These are phyloP conservation scores for Botrytis porri DNA, from an alignment of 2,329 filamentous ascomycete genomes.

Conservation along the genomic window DNA sequence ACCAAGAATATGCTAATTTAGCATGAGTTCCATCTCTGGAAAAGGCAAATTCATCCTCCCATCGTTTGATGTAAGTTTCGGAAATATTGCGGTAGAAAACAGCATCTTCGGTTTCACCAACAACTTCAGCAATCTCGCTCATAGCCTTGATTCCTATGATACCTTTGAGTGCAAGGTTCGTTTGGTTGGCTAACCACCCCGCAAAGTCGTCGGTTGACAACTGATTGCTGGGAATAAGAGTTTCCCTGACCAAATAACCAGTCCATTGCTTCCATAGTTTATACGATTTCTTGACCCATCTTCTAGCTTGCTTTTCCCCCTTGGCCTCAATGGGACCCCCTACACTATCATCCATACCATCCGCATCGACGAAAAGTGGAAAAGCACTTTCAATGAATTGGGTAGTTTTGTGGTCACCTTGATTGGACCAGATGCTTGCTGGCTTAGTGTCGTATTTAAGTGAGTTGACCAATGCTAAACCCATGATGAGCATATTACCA, in stretches of 20 bases:
- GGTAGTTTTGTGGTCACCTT: constrained; percentile 35
- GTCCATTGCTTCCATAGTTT: constrained; percentile 68
- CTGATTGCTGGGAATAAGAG: constrained; percentile 63
- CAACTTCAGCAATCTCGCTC: constrained; percentile 60
- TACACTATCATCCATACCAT: constrained; percentile 60
- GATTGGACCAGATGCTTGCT: constrained; percentile 56
- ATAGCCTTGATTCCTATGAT: constrained; percentile 78
- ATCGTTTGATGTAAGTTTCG: constrained; percentile 61
- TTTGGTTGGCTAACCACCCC: constrained; percentile 65
- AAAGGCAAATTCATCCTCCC: constrained; percentile 60
- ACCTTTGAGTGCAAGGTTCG: constrained; percentile 72
- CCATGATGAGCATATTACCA: constrained; percentile 69
- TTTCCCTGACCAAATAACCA: constrained; percentile 61
- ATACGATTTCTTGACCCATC: constrained; percentile 63
- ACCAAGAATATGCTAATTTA: constrained; percentile 71
- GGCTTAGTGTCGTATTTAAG: constrained; percentile 59
- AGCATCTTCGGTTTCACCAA: constrained; percentile 55
- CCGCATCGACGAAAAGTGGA: constrained; percentile 44
- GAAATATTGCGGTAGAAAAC: constrained; percentile 58
- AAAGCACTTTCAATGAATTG: constrained; percentile 32
- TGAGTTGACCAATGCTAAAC: constrained; percentile 72
- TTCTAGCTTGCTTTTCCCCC: constrained; percentile 54
- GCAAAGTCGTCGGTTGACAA: constrained; percentile 70
- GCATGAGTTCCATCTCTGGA: constrained; percentile 64
- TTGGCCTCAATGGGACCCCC: constrained; percentile 49